Conservation (phyloP, 2,329 filamentous ascomycete genomes). For the Calonectria leucothoes region DNA sequence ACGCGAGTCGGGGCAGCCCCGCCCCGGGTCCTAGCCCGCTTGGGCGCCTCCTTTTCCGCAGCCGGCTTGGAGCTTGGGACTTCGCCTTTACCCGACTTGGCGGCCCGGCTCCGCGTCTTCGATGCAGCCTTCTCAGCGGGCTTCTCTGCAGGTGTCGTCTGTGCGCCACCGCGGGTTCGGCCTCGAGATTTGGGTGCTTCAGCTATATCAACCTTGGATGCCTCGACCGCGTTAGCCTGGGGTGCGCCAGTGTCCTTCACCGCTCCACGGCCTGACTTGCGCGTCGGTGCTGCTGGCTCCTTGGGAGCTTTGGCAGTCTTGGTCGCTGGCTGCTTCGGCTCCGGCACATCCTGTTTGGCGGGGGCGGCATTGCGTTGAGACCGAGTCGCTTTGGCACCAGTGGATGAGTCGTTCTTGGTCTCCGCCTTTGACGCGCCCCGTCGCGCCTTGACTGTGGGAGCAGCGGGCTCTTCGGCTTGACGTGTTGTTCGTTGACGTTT, state of each 20-base stretch:
- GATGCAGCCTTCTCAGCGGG: slow-evolving; percentile 19
- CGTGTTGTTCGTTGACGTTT: slow-evolving; percentile 34
- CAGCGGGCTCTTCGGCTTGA: slow-evolving; percentile 21
- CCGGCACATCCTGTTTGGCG: not conserved
- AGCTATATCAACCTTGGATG: not conserved
- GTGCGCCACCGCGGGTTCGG: slow-evolving; percentile 13
- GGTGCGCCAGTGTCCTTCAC: not conserved
- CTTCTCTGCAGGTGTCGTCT: slow-evolving; percentile 11
- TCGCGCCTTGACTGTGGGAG: slow-evolving; percentile 4
- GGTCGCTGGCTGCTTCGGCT: not conserved
- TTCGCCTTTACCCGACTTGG: slow-evolving; percentile 40
- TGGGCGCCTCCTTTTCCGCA: slow-evolving; percentile 13
- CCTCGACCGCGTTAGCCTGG: not conserved
- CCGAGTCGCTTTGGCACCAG: not conserved
- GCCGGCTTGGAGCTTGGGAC: slow-evolving; percentile 28
- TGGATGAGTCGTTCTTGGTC: not conserved
- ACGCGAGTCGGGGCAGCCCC: slow-evolving; percentile 30
- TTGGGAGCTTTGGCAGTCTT: not conserved
- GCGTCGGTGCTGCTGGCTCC: not conserved
- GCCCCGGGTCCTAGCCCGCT: slow-evolving; percentile 24
- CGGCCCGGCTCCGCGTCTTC: slow-evolving; percentile 30
- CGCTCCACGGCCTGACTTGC: not conserved
- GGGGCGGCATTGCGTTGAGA: not conserved
- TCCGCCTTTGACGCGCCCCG: slow-evolving; percentile 22
- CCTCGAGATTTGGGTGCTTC: not conserved